These are phyloP conservation scores for Sugiyamaella smithiae DNA, from an alignment of 805 yeast genomes.

Conservation along the genomic window DNA sequence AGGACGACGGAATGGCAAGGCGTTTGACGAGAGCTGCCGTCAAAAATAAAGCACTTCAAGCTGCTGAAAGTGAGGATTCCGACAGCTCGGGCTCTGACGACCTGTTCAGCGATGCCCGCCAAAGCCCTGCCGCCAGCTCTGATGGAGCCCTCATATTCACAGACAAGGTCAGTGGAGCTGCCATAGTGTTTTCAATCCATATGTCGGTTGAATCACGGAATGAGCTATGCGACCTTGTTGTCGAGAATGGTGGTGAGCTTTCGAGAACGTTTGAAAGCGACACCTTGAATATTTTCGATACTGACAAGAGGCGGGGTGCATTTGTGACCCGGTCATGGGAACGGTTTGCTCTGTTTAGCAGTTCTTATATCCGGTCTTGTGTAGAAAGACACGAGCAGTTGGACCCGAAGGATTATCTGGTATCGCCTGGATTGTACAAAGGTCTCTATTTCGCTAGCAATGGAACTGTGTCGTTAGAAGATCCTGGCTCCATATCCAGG, in stretches of 20 bases:
- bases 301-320: not conserved
- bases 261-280: not conserved
- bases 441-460: not conserved
- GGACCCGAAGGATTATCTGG: not conserved
- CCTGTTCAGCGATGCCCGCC: not conserved
- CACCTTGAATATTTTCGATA: not conserved
- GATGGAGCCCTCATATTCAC: not conserved
- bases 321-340: conserved; percentile 4
- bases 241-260: not conserved
- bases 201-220: not conserved
- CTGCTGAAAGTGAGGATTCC: too few species aligned
- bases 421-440: not conserved
- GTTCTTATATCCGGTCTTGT: not conserved
- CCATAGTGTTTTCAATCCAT: not conserved
- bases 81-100: not conserved
- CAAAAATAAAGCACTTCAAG: too few species aligned
- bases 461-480: not conserved
- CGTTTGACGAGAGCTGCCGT: too few species aligned
- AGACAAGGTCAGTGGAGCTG: not conserved
- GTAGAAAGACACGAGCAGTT: not conserved
- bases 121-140: not conserved
- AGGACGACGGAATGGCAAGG: too few species aligned
- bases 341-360: not conserved
- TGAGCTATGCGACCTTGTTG: not conserved
- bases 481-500: too few species aligned